Conservation (phyloP, 2,329 filamentous ascomycete genomes). For the Pseudodiploospora longispora region DNA sequence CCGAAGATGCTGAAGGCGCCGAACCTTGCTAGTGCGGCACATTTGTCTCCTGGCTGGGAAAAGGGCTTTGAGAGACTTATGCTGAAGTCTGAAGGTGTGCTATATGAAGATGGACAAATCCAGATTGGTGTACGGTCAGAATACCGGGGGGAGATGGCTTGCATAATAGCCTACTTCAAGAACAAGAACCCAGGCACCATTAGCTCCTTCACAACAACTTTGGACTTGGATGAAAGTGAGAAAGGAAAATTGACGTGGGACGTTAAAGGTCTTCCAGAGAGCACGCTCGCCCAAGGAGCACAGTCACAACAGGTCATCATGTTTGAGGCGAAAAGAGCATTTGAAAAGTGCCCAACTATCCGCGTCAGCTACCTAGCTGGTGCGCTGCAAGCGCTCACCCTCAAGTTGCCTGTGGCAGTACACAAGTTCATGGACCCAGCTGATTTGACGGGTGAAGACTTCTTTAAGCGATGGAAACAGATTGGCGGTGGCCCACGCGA, state of each 20-base stretch:
- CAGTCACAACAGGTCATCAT: slow-evolving; percentile 93
- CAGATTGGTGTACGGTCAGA: slow-evolving; percentile 89
- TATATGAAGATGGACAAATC: slow-evolving; percentile 92
- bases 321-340: slow-evolving; percentile 79
- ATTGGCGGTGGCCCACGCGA: slow-evolving; percentile 85
- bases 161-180: slow-evolving; percentile 89
- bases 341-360: slow-evolving; percentile 79
- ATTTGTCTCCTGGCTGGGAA: slow-evolving; percentile 93
- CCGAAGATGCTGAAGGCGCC: slow-evolving; percentile 56
- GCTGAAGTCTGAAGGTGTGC: slow-evolving; percentile 71
- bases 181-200: slow-evolving; percentile 86
- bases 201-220: slow-evolving; percentile 85
- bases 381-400: slow-evolving; percentile 81
- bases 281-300: slow-evolving; percentile 61
- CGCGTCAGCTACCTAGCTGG: slow-evolving; percentile 91
- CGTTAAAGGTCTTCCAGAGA: slow-evolving; percentile 81
- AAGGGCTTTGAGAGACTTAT: slow-evolving; percentile 78
- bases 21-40: slow-evolving; percentile 85
- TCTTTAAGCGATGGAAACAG: slow-evolving; percentile 99
- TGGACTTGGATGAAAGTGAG: slow-evolving; percentile 68
- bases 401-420: slow-evolving; percentile 79
- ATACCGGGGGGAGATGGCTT: slow-evolving; percentile 91
- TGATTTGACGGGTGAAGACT: slow-evolving; percentile 79
- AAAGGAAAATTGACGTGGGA: slow-evolving; percentile 70
- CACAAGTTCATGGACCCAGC: slow-evolving; percentile 98